A percentile compares a stretch with the other conserved stretches of the same genome.
Conservation (phyloP, 257 asterid species). For the Solanum bulbocastanum region DNA sequence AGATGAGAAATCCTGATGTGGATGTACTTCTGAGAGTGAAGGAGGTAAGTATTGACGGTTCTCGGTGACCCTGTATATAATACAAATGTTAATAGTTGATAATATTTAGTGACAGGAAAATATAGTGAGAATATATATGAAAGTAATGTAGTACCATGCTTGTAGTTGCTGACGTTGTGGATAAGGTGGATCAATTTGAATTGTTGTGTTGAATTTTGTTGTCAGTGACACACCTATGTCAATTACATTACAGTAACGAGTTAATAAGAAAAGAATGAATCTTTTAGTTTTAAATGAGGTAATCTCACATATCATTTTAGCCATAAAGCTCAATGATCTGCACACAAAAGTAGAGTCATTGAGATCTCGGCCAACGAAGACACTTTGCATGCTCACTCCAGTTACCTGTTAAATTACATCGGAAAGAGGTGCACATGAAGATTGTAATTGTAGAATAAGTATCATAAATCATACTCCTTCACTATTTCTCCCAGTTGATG, state of each 20-base stretch:
- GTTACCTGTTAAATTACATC: conserved; percentile 39
- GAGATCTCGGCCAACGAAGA: conserved; percentile 66
- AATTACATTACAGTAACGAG: background rate
- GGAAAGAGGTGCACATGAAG: background rate
- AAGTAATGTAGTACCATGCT: background rate
- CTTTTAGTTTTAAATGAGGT: too few species aligned
- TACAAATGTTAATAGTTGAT: background rate
- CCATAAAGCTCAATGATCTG: conserved; percentile 79
- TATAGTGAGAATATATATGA: background rate
- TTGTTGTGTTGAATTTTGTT: background rate
- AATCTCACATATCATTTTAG: conserved; percentile 51
- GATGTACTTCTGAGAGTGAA: background rate
- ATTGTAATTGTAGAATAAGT: background rate
- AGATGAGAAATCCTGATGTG: background rate
- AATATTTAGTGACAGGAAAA: too few species aligned
- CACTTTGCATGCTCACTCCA: conserved; percentile 84
- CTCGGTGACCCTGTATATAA: background rate
- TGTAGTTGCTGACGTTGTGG: background rate
- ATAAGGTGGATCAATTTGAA: background rate
- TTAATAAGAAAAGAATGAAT: too few species aligned
- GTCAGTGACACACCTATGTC: background rate
- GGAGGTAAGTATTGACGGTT: background rate
- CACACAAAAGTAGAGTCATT: conserved; percentile 85
- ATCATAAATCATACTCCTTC: background rate
- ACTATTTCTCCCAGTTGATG: background rate